Evolutionary conservation across 306 rosid species (phyloP), one percentile per base, ranked within the genome.

Genomic region (Sophora flavescens): DNA sequence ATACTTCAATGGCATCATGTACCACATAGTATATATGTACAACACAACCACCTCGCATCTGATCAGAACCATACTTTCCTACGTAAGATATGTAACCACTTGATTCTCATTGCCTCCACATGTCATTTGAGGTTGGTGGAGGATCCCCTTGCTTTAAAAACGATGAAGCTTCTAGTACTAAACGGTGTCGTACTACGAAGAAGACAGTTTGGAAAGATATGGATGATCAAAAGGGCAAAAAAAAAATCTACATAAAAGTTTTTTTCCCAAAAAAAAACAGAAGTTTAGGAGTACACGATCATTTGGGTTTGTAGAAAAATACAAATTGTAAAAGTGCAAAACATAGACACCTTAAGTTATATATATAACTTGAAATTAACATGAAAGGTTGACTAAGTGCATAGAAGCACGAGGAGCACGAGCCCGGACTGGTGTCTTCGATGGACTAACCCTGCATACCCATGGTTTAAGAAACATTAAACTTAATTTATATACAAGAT

Each of bases 391-490:
- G 80, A 79, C 68, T 90, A 83, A 92, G 45, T 77, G 90, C 85
- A 81, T 28, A 6, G 75, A 8, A 36, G 86, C 6, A 33, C 93
- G 96, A 17, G 88, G 91, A 38, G 80, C 39, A 5, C 97, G 97
- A 3, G 97, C 80, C 2, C 96, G 85, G 22, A 92, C 97, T 15
- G 97, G 96, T 57, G 97, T 92, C 90, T 92, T 92, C 3, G 97
- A 92, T 17, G 97, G 97, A 86, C 97, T 92, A 52, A 92, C n/a
- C n/a, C n/a, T n/a, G n/a, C n/a, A n/a, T n/a, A n/a, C 4, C 77
- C 36, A 57, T 67, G 60, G 36, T 54, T 68, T 1, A 57, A 48
- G 33, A 39, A 78, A 62, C 38, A 70, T 61, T 10, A 30, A 30
- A 30, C 32, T 30, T 30, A 30, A 30, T 30, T 30, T 30, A 30